Evolutionary conservation across 805 yeast species (phyloP).

Genomic region (Vanderwaltozyma tropicalis): DNA sequence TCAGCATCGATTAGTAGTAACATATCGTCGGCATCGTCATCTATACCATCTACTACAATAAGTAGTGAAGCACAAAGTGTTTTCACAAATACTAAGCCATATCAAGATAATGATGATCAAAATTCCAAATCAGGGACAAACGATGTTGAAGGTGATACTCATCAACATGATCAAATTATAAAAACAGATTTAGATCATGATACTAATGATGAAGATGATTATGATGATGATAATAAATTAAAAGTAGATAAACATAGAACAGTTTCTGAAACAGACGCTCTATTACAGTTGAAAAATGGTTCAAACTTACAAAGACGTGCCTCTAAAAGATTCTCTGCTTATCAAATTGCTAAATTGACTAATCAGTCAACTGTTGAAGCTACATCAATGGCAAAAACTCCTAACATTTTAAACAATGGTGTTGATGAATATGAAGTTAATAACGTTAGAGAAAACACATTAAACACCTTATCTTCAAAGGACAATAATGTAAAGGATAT

Average conservation of each 20-base stretch:
- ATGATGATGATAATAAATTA: too few species aligned
- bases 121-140: neutral
- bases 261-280: constrained; percentile 40
- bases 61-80: neutral
- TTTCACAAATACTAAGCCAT: neutral
- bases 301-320: constrained; percentile 85
- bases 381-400: neutral
- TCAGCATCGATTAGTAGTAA: constrained; percentile 5
- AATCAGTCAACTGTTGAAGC: constrained; percentile 31
- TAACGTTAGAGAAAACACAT: neutral
- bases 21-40: constrained; percentile 1
- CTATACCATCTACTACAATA: neutral
- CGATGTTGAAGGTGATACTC: neutral
- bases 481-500: neutral
- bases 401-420: neutral
- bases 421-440: neutral
- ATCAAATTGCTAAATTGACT: constrained; percentile 72
- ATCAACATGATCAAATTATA: neutral
- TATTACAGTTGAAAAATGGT: constrained; percentile 69
- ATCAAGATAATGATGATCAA: neutral
- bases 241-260: neutral
- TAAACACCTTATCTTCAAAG: neutral
- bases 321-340: constrained; percentile 86
- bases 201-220: neutral
- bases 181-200: neutral